Conservation (phyloP, 2,329 filamentous ascomycete species). For the Hymenotorrendiella dingleyae region DNA sequence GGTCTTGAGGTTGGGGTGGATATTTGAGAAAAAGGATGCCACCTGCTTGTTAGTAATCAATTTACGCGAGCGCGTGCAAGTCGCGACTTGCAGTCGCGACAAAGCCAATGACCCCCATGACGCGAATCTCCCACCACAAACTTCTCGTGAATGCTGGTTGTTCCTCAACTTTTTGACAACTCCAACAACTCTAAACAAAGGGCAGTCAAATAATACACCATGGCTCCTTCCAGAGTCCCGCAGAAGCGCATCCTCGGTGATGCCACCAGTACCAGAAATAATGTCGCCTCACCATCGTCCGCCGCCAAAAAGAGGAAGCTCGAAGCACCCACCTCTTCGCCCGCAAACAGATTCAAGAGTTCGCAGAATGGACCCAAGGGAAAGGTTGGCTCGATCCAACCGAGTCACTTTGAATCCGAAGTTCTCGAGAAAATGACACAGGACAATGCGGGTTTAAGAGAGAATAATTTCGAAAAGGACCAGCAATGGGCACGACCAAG, state of each 20-base stretch:
- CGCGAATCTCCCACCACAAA: too few species aligned
- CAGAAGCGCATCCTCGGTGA: conserved; percentile 71
- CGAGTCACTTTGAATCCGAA: conserved; percentile 86
- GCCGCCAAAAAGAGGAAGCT: conserved; percentile 68
- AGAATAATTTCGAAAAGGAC: conserved; percentile 85
- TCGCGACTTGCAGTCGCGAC: too few species aligned
- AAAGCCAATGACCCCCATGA: too few species aligned
- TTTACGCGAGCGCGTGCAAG: too few species aligned
- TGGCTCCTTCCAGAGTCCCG: conserved; percentile 43
- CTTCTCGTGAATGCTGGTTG: too few species aligned
- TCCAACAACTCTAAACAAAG: too few species aligned
- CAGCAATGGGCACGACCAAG: conserved; percentile 78
- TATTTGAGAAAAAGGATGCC: too few species aligned
- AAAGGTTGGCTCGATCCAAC: conserved; percentile 66
- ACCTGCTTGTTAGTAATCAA: too few species aligned
- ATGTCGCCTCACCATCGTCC: conserved; percentile 50
- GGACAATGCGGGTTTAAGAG: conserved; percentile 79
- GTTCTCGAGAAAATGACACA: conserved; percentile 94
- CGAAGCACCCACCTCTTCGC: conserved; percentile 51
- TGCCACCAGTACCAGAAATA: conserved; percentile 57
- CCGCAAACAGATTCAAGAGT: conserved; percentile 53
- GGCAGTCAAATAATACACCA: conserved; percentile 13
- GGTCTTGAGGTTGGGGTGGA: too few species aligned
- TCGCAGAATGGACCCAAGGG: conserved; percentile 57
- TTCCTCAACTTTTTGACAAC: too few species aligned